Base-by-base conservation (phyloP, 2,329 filamentous ascomycete genomes). In the Phaeosphaeriaceae sp. region DNA sequence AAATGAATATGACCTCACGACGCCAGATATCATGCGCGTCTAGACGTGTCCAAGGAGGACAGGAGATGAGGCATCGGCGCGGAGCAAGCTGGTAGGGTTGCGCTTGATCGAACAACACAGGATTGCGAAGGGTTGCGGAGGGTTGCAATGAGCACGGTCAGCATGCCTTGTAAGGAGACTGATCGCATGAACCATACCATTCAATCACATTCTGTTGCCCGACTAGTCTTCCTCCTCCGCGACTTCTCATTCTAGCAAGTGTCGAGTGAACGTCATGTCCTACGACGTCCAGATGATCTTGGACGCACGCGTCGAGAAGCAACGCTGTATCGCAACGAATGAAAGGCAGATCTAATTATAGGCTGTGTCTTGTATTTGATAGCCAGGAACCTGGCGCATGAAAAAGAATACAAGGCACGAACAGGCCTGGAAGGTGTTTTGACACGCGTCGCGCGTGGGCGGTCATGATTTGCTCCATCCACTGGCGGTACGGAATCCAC, bases 1-100 rank as follows among this genome's bases (percentile, higher is more conserved):
- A 24, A n/a, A 47, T 20, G 24, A 40, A 33, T 41, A 41, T 50
- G 48, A 50, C 48, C 48, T 40, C 48, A 50, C 20, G 17, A 24
- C 17, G 31, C n/a, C 24, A 22, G 15, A 24, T 17, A 25, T 47
- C 45, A 47, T 44, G 17, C 41, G 41, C 15, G 41, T 36, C 13
- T 15, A 36, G 31, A 36, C 11, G 31, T 36, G 31, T 36, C 11
- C 31, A 36, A 36, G 13, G 6, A 36, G 13, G 13, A 36, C 11
- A 36, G 31, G 31, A 36, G 11, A 36, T 36, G 31, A 36, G 31
- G 31, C 31, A 36, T 36, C 6, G 13, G 31, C 31, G 31, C 31
- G 31, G 7, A 36, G 31, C 31, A 36, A 36, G 31, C 7, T 36
- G 7, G 31, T 36, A 36, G 31, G 31, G 31, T 36, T 15, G 13